Base-by-base conservation (phyloP, 2,329 filamentous ascomycete species). In the Colletotrichum theobromicola region DNA sequence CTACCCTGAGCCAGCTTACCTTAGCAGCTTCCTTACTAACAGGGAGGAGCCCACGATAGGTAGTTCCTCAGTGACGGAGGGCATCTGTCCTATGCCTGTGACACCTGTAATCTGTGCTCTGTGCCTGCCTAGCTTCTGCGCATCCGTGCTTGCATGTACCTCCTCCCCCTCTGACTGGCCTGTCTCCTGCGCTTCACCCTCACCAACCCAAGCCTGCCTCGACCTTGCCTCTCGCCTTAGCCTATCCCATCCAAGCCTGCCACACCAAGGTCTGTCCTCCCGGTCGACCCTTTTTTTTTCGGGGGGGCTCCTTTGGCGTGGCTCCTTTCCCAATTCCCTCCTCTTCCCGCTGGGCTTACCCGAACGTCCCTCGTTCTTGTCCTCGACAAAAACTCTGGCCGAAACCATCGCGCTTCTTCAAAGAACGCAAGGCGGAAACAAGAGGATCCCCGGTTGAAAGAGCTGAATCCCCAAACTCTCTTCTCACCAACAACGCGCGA, bases 231-330 rank as follows among this genome's bases (percentile, higher is more conserved):
- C 57, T 68, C 34, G 42, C 62, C 61, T 66, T 67, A 75, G 62
- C 72, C 72, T 75, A 35, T 72, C 63, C 68, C 46, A 75, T 72
- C 67, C 53, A 74, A 70, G 72, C 67, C 67, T 74, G 35, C 63
- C 28, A 58, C 68, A 34, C 62, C 71, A 74, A 62, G 60, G 60
- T 60, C 46, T 61, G 57, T 62, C 42, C 63, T 75, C 72, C 69
- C 46, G 28, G 72, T 67, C 57, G 72, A 75, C 72, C 72, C 63
- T 75, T 72, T 74, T 74, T 72, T 74, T 67, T 72, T 58, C 21
- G 35, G 32, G 60, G 65, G 65, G 42, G 57, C 53, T 24, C 65
- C 67, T 53, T 67, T 71, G 61, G 72, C 57, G 72, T 75, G 62
- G 68, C 63, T 75, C 42, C 63, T 75, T 67, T 75, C 37, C 67